Conservation (phyloP, 441 rosid species). For the Gossypium laxum region DNA sequence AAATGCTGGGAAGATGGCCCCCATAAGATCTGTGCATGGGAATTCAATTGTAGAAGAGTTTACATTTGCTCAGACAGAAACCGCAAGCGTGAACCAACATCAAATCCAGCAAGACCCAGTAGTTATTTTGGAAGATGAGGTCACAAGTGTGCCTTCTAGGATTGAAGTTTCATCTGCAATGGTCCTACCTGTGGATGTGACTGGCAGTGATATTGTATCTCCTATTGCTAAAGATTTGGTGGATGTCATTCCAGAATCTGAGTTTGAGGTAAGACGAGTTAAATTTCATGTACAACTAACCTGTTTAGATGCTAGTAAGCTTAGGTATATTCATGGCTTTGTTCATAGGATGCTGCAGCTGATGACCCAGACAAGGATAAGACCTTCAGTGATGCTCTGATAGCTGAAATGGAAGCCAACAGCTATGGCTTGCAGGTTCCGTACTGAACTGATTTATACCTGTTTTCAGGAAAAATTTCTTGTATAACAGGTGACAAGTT, state of each 20-base stretch:
- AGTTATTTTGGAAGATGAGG: constrained; percentile 14
- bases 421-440: constrained; percentile 73
- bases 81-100: constrained; percentile 21
- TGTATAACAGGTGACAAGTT: not conserved
- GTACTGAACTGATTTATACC: not conserved
- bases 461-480: not conserved
- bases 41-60: constrained; percentile 20
- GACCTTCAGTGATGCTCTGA: constrained; percentile 33
- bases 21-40: constrained; percentile 15
- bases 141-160: constrained; percentile 12
- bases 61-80: constrained; percentile 19
- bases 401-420: constrained; percentile 76
- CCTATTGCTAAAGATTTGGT: constrained; percentile 20
- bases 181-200: constrained; percentile 23
- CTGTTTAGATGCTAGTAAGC: constrained; percentile 7
- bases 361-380: constrained; percentile 27
- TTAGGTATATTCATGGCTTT: constrained; percentile 14
- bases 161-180: constrained; percentile 24
- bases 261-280: constrained; percentile 22
- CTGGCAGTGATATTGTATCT: constrained; percentile 25
- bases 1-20: constrained; percentile 17
- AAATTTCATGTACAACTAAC: not conserved
- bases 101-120: constrained; percentile 22
- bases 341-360: constrained; percentile 32
- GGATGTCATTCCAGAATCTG: constrained; percentile 22